A percentile compares a stretch with the other conserved stretches of the same genome.
These are phyloP conservation scores for Erythrobasidium yunnanense DNA, from an alignment of 768 basidiomycete genomes.

Conservation along the genomic window DNA sequence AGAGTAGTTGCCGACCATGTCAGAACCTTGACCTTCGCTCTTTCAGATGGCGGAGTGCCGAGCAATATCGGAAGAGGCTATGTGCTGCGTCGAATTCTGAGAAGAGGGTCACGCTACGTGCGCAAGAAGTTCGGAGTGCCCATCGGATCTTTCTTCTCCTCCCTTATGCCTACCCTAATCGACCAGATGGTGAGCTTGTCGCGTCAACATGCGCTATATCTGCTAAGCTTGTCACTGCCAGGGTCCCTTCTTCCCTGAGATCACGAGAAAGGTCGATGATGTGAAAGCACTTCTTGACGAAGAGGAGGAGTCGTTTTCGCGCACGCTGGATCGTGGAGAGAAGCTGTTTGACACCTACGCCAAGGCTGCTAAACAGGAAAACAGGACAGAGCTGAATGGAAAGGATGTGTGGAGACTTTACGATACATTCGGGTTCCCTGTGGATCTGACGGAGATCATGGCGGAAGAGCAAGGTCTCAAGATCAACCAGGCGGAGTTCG, in stretches of 20 bases:
- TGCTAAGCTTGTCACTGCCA: conserved; percentile 39
- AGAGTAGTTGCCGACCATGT: conserved; percentile 95
- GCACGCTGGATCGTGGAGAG: conserved; percentile 94
- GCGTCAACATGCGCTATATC: neutral
- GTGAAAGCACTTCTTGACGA: conserved; percentile 93
- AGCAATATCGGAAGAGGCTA: conserved; percentile 95
- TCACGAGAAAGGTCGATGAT: conserved; percentile 65
- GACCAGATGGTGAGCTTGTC: conserved; percentile 64
- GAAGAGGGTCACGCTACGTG: conserved; percentile 88
- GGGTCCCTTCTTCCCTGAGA: conserved; percentile 85
- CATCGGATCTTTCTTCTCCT: conserved; percentile 85
- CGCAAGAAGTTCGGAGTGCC: conserved; percentile 82
- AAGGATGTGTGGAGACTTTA: conserved; percentile 95
- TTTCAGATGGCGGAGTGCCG: conserved; percentile 92
- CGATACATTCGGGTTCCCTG: conserved; percentile 97
- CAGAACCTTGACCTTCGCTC: conserved; percentile 83
- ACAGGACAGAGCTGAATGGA: conserved; percentile 60
- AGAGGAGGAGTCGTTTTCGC: conserved; percentile 92
- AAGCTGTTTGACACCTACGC: conserved; percentile 87
- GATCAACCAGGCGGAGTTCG: conserved; percentile 80
- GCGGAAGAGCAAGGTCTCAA: conserved; percentile 78
- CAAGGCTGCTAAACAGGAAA: conserved; percentile 53
- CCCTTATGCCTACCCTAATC: conserved; percentile 74
- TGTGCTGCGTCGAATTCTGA: conserved; percentile 83
- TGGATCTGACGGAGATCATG: conserved; percentile 91